Conservation (phyloP, 1,284 basidiomycete genomes). For the Schizophyllum commune region DNA sequence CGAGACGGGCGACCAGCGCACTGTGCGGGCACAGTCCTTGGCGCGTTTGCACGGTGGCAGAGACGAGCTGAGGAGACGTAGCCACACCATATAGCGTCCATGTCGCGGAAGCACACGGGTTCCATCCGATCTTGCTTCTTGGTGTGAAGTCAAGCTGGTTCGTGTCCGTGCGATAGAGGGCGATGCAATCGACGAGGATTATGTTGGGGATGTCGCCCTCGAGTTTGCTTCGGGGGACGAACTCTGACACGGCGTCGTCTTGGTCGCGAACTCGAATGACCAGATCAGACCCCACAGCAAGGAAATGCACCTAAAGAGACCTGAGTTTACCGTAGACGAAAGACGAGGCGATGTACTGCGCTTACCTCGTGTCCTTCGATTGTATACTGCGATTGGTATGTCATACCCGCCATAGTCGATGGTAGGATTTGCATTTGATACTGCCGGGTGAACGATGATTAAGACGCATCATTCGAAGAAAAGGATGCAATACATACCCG, state of each 20-base stretch:
- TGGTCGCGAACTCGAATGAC: slow-evolving; percentile 4
- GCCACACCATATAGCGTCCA: not conserved
- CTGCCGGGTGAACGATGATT: not conserved
- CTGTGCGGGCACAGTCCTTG: slow-evolving; percentile 3
- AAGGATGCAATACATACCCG: slow-evolving; percentile 12
- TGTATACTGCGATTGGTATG: slow-evolving; percentile 4
- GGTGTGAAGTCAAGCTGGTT: slow-evolving; percentile 2
- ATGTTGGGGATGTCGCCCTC: slow-evolving; percentile 5
- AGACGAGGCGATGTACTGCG: not conserved
- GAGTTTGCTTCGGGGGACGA: not conserved
- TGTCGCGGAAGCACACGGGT: not conserved
- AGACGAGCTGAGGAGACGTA: not conserved
- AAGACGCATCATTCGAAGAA: not conserved
- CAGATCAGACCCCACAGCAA: not conserved
- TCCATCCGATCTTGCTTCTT: not conserved
- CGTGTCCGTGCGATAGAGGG: slow-evolving; percentile 4
- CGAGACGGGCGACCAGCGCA: not conserved
- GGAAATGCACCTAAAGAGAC: not conserved
- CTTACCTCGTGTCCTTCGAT: slow-evolving; percentile 5
- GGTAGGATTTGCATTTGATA: slow-evolving; percentile 28
- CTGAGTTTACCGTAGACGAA: not conserved
- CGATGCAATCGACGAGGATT: not conserved
- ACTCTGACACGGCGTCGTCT: slow-evolving; percentile 1
- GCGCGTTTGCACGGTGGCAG: not conserved
- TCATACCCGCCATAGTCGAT: slow-evolving; percentile 10